Evolutionary conservation across 371 early-diverging fungal genomes (phyloP).

Genomic region (Quaeritorhiza haematococci): DNA sequence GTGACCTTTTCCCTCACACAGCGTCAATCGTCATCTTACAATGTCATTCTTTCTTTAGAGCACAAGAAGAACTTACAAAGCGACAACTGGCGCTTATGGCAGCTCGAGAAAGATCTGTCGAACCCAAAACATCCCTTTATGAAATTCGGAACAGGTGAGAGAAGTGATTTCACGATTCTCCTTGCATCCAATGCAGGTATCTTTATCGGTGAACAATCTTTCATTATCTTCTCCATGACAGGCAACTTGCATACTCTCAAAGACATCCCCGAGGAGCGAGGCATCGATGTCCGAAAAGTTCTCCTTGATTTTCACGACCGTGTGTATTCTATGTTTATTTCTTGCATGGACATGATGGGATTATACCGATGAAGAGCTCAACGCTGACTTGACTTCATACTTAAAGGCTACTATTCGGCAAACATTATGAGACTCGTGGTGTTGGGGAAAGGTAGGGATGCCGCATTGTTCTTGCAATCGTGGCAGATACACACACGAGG

Average conservation of each 20-base stretch:
- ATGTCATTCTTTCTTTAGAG: constrained; percentile 40
- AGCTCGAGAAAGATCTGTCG: constrained; percentile 77
- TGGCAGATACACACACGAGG: not conserved
- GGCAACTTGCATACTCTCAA: constrained; percentile 77
- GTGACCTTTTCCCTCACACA: not conserved
- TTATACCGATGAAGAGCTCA: too few species aligned
- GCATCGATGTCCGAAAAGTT: constrained; percentile 77
- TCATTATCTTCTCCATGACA: too few species aligned
- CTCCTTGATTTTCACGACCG: constrained; percentile 81
- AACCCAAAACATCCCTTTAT: constrained; percentile 77
- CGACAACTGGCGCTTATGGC: constrained; percentile 80
- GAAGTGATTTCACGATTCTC: too few species aligned
- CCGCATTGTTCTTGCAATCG: not conserved
- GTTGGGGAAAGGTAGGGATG: constrained; percentile 66
- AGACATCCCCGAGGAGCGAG: constrained; percentile 62
- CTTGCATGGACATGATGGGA: too few species aligned
- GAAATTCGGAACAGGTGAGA: constrained; percentile 74
- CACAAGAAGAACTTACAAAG: constrained; percentile 86
- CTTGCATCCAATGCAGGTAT: too few species aligned
- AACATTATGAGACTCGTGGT: constrained; percentile 93
- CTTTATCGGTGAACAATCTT: too few species aligned
- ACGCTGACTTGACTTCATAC: too few species aligned
- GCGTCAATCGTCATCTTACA: not conserved
- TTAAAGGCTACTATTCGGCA: constrained; percentile 87
- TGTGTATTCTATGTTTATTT: too few species aligned